Percentiles rank a stretch among this genome's conserved stretches.
These are phyloP conservation scores for Lipomyces yamadae DNA, from an alignment of 805 yeast species.

Conservation along the genomic window DNA sequence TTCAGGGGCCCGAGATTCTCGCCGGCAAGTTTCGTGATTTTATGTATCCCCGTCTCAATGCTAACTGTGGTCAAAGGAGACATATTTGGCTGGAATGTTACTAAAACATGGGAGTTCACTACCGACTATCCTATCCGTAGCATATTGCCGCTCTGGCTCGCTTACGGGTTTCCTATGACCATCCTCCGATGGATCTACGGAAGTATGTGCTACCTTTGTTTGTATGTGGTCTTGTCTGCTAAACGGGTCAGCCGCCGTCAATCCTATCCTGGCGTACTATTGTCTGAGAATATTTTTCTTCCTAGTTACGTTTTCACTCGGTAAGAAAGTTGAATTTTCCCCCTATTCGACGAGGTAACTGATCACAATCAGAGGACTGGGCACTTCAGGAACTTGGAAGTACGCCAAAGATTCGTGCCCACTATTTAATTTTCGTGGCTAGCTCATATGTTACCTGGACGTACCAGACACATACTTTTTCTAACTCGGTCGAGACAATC, in stretches of 20 bases:
- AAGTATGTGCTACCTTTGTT: constrained; percentile 15
- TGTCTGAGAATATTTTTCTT: constrained; percentile 34
- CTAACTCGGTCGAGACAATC: constrained; percentile 76
- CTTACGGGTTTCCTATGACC: constrained; percentile 69
- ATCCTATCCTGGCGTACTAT: constrained; percentile 31
- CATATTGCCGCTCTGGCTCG: constrained; percentile 64
- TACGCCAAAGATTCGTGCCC: constrained; percentile 32
- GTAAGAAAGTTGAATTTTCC: constrained; percentile 6
- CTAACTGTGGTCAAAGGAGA: constrained; percentile 31
- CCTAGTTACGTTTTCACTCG: constrained; percentile 27
- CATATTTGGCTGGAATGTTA: constrained; percentile 52
- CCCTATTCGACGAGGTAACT: background rate
- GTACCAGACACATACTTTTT: constrained; percentile 84
- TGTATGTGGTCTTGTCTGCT: background rate
- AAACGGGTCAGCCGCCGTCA: constrained; percentile 19
- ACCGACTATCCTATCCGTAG: constrained; percentile 67
- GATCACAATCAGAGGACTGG: constrained; percentile 30
- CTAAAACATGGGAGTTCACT: constrained; percentile 84
- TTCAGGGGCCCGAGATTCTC: constrained; percentile 83
- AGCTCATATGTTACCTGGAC: constrained; percentile 74
- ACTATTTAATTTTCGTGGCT: constrained; percentile 50
- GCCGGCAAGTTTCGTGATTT: constrained; percentile 45
- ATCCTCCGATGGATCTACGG: constrained; percentile 38
- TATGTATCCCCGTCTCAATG: background rate
- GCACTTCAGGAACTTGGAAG: constrained; percentile 35